A percentile compares a stretch with the other conserved stretches of the same genome.
Conservation (phyloP, 768 basidiomycete genomes). For the Leccinum boreale region DNA sequence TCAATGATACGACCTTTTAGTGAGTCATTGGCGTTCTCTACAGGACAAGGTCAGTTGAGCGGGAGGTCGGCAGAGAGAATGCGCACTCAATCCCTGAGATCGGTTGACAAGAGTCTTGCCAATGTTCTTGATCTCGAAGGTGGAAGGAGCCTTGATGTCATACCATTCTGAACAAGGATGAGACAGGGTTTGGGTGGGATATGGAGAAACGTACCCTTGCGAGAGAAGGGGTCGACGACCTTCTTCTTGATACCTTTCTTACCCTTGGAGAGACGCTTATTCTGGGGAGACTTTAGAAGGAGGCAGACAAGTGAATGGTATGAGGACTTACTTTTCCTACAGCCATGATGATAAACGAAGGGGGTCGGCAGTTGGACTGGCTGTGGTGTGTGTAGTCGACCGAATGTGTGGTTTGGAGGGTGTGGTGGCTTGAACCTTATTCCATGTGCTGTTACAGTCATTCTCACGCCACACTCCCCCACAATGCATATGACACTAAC, state of each 20-base stretch:
- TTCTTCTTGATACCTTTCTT: conserved; percentile 99
- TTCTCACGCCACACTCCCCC: conserved; percentile 42
- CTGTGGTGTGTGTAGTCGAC: conserved; percentile 36
- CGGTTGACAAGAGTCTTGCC: conserved; percentile 99
- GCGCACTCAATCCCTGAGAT: conserved; percentile 96
- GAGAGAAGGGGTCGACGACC: conserved; percentile 99
- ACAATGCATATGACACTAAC: conserved; percentile 37
- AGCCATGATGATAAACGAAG: conserved; percentile 60
- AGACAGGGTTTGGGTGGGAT: not conserved
- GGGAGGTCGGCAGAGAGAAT: not conserved
- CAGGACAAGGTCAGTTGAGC: conserved; percentile 3
- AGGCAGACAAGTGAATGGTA: not conserved
- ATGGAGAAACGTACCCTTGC: conserved; percentile 70
- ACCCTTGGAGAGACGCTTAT: conserved; percentile 97
- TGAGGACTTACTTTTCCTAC: conserved; percentile 73
- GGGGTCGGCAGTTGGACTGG: conserved; percentile 46
- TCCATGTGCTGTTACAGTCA: conserved; percentile 33
- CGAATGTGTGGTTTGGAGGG: conserved; percentile 13
- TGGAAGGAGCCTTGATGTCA: conserved; percentile 97
- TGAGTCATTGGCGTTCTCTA: conserved; percentile 98
- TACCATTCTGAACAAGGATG: conserved; percentile 79
- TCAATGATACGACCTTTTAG: conserved; percentile 96
- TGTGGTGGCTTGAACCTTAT: conserved; percentile 63
- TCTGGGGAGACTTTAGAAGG: conserved; percentile 45
- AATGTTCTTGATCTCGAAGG: conserved; percentile 94